Base-by-base conservation (phyloP, 192 early-diverging fungal genomes). In the Coemansia sp. region DNA sequence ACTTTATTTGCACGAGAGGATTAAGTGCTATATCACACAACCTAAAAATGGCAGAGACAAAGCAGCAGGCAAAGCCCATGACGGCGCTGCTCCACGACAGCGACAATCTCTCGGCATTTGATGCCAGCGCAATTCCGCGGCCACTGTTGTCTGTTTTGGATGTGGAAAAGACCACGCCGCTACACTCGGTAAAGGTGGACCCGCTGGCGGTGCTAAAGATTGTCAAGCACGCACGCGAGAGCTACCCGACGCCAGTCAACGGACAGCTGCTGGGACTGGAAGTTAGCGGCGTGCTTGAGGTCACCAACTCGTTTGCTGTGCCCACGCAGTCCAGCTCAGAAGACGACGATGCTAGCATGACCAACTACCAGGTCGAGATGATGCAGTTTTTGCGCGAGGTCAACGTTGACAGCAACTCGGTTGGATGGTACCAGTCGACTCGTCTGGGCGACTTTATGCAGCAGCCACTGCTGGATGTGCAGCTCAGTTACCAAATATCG, bases 361-460 rank as follows among this genome's bases (percentile, higher is more conserved):
- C 89, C 15, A 88, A 93, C 62, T 97, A 99, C 81, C 93, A 96
- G 82, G 69, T 94, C 47, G 89, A 93, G 70, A 95, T 97, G 93
- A 88, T 99, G 83, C 84, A 91, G 67, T 89, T 90, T 69, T 85
- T 99, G 72, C 88, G 92, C 59, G 89, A 93, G 58, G 89, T 97
- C 61, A 96, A 98, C 76, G 92, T 90, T 49, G 97, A 99, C 69
- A 90, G 92, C 69, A 96, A 95, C 85, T 90, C 93, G 49, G 95
- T 98, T 37, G 97, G 97, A 21, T 96, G 97, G 93, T 95, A 98
- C 81, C 94, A 94, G 71, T 93, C 94, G 23, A 89, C 94, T 29
- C 85, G 90, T 57, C 79, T 96, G 67, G 91, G 90, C 63, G 88
- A 89, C 65, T 94, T 95, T 73, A 88, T 94, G 86, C 91, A 94